Evolutionary conservation across 2,329 filamentous ascomycete species (phyloP), one percentile per base, ranked within the genome.

Genomic region (Ophiostoma quercus): DNA sequence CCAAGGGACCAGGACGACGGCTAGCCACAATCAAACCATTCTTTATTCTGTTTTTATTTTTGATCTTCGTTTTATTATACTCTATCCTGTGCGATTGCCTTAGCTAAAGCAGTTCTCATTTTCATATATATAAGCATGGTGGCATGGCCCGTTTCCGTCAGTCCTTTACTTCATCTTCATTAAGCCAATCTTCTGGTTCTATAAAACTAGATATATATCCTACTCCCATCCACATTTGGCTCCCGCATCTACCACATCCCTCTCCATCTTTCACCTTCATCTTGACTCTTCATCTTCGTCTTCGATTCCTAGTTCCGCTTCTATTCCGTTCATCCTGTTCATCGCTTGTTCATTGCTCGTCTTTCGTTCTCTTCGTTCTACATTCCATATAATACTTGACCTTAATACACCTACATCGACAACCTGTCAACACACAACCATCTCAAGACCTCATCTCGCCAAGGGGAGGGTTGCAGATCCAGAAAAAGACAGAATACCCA

Each of bases 51-150:
- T 47, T 47, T 47, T 4, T 47, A 47, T 19, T 47, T 19, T 47
- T 19, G 16, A 47, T 47, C 19, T 19, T 47, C 1, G 16, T 47
- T 47, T n/a, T 47, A 47, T 7, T 19, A 47, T 47, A 47, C 16
- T 47, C 16, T 47, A 47, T 47, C 6, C 14, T 41, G 39, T 14
- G 39, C 39, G 9, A 41, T 47, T 16, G 43, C 43, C 43, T 2
- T 19, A 19, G 57, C 57, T 32, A 57, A 22, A 57, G n/a, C 22
- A 25, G 11, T n/a, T 57, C 22, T 2, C 11, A 19, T 32, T 16
- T 32, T 16, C 7, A 32, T 62, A 71, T 73, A 72, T 75, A 75
- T 74, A 75, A 71, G 70, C 67, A 67, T 41, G 67, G 34, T 43
- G 66, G 63, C 65, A 71, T 54, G 57, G 65, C 67, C 67, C 63